Conservation (phyloP, 2,329 filamentous ascomycete species). For the Pseudogymnoascus sp. region DNA sequence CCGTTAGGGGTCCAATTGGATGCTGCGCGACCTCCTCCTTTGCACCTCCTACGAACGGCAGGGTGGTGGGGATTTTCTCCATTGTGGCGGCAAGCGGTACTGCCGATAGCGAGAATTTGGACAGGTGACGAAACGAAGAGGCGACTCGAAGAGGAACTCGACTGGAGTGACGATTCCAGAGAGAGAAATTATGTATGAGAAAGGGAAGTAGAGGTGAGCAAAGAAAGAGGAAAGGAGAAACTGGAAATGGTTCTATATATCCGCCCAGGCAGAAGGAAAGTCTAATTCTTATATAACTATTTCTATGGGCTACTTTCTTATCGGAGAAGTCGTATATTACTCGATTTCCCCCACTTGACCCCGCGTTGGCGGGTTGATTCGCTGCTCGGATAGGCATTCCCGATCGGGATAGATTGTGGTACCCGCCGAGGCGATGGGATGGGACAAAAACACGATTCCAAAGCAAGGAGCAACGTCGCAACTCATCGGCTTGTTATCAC, state of each 20-base stretch:
- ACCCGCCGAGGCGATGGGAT: background rate
- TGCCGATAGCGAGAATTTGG: background rate
- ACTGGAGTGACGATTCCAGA: background rate
- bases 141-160: background rate
- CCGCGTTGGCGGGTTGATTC: slow-evolving; percentile 3
- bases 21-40: slow-evolving; percentile 34
- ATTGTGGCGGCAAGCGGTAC: background rate
- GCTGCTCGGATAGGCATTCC: background rate
- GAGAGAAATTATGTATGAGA: background rate
- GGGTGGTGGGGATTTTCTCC: background rate
- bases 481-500: background rate
- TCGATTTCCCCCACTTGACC: slow-evolving; percentile 11
- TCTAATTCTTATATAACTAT: slow-evolving; percentile 7
- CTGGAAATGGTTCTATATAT: background rate
- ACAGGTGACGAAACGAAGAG: background rate
- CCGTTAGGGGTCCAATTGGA: slow-evolving; percentile 53
- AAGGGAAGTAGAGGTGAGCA: background rate
- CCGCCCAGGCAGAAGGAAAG: background rate
- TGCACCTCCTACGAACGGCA: slow-evolving; percentile 15
- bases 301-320: slow-evolving; percentile 7
- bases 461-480: background rate
- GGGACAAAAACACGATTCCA: background rate
- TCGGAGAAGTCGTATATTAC: slow-evolving; percentile 11
- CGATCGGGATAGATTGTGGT: slow-evolving; percentile 5
- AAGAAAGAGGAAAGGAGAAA: background rate